These are phyloP conservation scores for Clonostachys byssicola DNA, from an alignment of 2,329 filamentous ascomycete species.

Conservation along the genomic window DNA sequence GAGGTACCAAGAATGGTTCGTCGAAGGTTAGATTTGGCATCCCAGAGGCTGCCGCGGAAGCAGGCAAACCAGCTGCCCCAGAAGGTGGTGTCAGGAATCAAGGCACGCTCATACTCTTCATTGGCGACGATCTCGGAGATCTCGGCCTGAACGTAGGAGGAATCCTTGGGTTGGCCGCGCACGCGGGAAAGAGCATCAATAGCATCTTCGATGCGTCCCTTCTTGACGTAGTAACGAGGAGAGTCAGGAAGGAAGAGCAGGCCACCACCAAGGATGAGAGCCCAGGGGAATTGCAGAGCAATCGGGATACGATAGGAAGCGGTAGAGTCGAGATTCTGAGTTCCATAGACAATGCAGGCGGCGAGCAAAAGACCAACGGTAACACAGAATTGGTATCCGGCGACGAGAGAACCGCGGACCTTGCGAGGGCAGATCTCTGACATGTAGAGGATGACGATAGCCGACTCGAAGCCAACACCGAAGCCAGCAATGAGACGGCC, in stretches of 20 bases:
- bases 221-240: slow-evolving; percentile 66
- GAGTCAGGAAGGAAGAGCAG: slow-evolving; percentile 70
- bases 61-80: slow-evolving; percentile 65
- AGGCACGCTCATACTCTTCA: slow-evolving; percentile 74
- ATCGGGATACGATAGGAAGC: slow-evolving; percentile 62
- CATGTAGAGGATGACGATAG: slow-evolving; percentile 76
- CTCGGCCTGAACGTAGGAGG: slow-evolving; percentile 73
- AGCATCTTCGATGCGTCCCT: slow-evolving; percentile 60
- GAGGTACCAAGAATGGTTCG: slow-evolving; percentile 68
- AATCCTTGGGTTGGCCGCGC: slow-evolving; percentile 69
- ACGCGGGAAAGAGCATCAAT: slow-evolving; percentile 59
- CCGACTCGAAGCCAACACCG: slow-evolving; percentile 65
- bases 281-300: slow-evolving; percentile 63
- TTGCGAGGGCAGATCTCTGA: slow-evolving; percentile 74
- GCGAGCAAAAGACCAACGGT: slow-evolving; percentile 66
- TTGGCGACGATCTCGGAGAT: slow-evolving; percentile 85
- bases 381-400: slow-evolving; percentile 65
- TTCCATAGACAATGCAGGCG: slow-evolving; percentile 61
- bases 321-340: slow-evolving; percentile 44
- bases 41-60: slow-evolving; percentile 60
- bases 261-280: slow-evolving; percentile 59
- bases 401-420: slow-evolving; percentile 69
- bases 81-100: slow-evolving; percentile 63
- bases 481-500: slow-evolving; percentile 67
- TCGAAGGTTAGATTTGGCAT: slow-evolving; percentile 63